Base-by-base conservation (phyloP, 78 protist species). In the Chrysochromulina tobinii region DNA sequence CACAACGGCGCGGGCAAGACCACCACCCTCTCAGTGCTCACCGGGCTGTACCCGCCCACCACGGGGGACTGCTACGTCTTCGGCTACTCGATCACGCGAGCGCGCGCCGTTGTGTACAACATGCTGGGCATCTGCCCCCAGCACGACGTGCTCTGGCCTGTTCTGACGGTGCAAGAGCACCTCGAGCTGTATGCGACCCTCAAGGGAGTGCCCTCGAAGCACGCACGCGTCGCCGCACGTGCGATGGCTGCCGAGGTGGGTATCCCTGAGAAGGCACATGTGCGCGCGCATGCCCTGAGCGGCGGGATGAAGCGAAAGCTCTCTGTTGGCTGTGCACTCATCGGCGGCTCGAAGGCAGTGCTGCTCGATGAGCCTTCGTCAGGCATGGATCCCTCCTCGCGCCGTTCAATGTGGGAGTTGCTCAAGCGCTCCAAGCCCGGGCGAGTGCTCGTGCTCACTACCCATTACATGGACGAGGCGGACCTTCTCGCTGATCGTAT, bases 61-160 rank as follows among this genome's bases (percentile, higher is more conserved):
- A 0, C 53, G 3, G 99, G 99, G 23, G 77, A 81, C 66, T 66
- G 50, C 54, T 61, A 6, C 67, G 64, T 83, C 25, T 25, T 11
- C 58, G 88, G 86, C n/a, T 25, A 12, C 81, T 67, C 81, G 51
- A 50, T 94, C 86, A 21, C 57, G 48, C 67, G 81, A n/a, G 89
- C 53, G 18, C 68, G 90, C 61, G 91, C 73, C 38, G 23, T 3
- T 1, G 90, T 92, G 18, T 95, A 94, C 58, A 21, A 51, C 20
- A 23, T 50, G 25, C 50, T 98, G 50, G 99, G 99, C 50, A 85
- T 97, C 48, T 96, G 98, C 75, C 97, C 97, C 55, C 99, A 98
- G 92, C 91, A 90, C 89, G 96, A 96, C 91, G 77, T 95, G 1
- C 94, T 98, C 50, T 97, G 97, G 97, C 96, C 88, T 23, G 83